phyloP scores from a whole-genome alignment of 768 basidiomycete species.

The Suillus discolor region DNA sequence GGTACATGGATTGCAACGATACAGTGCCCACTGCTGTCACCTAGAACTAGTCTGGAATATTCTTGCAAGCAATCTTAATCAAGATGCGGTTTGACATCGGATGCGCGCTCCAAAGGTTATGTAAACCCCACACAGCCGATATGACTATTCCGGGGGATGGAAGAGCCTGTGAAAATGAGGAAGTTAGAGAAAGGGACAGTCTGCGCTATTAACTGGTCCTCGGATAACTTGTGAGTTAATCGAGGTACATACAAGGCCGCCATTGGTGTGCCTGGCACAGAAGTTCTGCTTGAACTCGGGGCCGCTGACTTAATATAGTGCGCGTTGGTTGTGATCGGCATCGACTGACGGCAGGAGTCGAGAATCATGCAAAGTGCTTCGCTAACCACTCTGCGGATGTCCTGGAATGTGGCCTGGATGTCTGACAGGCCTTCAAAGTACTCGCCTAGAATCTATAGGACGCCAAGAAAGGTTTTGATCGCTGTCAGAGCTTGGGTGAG shows the following conservation, averaged over 20 bases:
- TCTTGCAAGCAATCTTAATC: neutral
- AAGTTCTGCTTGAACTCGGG: neutral
- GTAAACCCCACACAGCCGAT: neutral
- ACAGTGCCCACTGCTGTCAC: neutral
- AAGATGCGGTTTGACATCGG: neutral
- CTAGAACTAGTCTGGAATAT: neutral
- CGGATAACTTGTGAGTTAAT: neutral
- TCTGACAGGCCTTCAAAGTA: constrained; percentile 44
- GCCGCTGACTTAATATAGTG: neutral
- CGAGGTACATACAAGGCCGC: neutral
- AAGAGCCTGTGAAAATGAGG: neutral
- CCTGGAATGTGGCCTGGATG: constrained; percentile 57
- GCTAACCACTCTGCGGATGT: neutral
- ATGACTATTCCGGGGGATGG: neutral
- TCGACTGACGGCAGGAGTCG: neutral
- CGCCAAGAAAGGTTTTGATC: constrained; percentile 94
- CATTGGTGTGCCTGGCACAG: neutral
- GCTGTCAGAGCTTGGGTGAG: constrained; percentile 75
- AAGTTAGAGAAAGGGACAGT: neutral
- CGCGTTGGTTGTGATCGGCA: neutral
- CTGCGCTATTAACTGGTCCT: neutral
- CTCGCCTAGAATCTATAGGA: constrained; percentile 88
- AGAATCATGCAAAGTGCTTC: neutral
- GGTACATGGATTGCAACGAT: neutral
- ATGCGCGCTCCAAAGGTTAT: neutral